phyloP scores from a whole-genome alignment of 73 alveolate species.

The Tetrahymena thermophila region DNA sequence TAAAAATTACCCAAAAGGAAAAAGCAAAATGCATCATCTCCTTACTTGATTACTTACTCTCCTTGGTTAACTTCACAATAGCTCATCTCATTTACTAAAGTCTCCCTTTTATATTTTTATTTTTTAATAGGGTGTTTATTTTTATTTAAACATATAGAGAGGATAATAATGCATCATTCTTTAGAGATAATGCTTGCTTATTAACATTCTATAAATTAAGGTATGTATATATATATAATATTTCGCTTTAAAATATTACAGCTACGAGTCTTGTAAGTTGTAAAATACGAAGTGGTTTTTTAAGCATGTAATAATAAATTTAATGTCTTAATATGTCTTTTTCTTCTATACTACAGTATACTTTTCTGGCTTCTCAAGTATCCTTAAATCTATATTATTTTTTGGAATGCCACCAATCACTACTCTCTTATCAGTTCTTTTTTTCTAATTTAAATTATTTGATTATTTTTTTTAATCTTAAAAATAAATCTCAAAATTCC shows the following conservation, averaged over 20 bases:
- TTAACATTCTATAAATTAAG: not conserved
- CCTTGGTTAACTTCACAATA: conserved; percentile 41
- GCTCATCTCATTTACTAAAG: conserved; percentile 27
- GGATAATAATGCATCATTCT: not conserved
- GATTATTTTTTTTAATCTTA: not conserved
- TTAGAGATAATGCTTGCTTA: not conserved
- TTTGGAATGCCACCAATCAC: not conserved
- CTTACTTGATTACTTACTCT: conserved; percentile 32
- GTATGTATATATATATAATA: no score
- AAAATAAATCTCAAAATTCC: not conserved
- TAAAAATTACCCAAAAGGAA: not conserved
- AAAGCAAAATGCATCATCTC: conserved; percentile 27
- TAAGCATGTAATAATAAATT: not conserved
- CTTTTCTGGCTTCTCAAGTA: not conserved
- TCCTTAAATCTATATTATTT: not conserved
- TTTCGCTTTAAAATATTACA: not conserved
- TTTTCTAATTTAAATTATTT: not conserved
- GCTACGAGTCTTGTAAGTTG: not conserved
- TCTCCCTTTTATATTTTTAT: not conserved
- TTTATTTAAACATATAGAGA: no score
- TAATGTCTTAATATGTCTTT: not conserved
- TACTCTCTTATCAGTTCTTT: not conserved
- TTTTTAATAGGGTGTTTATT: not conserved
- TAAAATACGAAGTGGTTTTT: not conserved
- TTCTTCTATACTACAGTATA: not conserved